Percentiles rank a stretch among this genome's conserved stretches.
These are phyloP conservation scores for Bidens hawaiensis DNA, from an alignment of 140 eudicot species.

Conservation along the genomic window DNA sequence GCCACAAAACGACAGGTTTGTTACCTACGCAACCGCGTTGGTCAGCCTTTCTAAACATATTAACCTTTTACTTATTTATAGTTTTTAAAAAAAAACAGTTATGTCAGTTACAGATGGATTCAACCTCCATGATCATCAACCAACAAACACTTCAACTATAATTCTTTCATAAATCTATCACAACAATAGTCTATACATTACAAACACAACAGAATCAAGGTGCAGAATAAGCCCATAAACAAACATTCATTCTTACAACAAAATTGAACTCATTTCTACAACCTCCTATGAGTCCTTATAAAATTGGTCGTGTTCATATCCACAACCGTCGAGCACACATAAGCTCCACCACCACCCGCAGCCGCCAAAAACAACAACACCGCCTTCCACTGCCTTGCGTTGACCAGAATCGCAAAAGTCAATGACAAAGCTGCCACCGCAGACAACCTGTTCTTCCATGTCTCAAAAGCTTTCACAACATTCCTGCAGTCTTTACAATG, in stretches of 20 bases:
- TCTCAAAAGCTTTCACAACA: constrained; percentile 47
- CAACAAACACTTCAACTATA: constrained; percentile 3
- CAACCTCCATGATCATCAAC: no score
- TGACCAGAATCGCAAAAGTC: constrained; percentile 62
- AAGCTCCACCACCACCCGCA: constrained; percentile 49
- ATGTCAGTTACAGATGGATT: no score
- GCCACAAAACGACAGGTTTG: no score
- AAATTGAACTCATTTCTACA: constrained; percentile 33
- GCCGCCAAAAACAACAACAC: constrained; percentile 43
- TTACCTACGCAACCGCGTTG: no score
- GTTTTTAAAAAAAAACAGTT: no score
- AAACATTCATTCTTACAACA: constrained; percentile 18
- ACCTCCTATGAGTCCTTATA: constrained; percentile 80
- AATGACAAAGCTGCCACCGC: constrained; percentile 55
- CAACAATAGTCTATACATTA: not conserved
- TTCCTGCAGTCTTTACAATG: constrained; percentile 78
- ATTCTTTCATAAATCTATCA: not conserved
- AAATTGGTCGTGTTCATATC: constrained; percentile 77
- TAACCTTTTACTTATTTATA: no score
- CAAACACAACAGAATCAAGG: not conserved
- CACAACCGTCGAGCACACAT: constrained; percentile 58
- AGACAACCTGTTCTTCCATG: constrained; percentile 65
- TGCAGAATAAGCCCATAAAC: not conserved
- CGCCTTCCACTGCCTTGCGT: constrained; percentile 84
- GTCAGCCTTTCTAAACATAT: no score